A percentile compares a stretch with the other conserved stretches of the same genome.
These are phyloP conservation scores for Fusarium incarnatum DNA, from an alignment of 2,329 filamentous ascomycete genomes.

Conservation along the genomic window DNA sequence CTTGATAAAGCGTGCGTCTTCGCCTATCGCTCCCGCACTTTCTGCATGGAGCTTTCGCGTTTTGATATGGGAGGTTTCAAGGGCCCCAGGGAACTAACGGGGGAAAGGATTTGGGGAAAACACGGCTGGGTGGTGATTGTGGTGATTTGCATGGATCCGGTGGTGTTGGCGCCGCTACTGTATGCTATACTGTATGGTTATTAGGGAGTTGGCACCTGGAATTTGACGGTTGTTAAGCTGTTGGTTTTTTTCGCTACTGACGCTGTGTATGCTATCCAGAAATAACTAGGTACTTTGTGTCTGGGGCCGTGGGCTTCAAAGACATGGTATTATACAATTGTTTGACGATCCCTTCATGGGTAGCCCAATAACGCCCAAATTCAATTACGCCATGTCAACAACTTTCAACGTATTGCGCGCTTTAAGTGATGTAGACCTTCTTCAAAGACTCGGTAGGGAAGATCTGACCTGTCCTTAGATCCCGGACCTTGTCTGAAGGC, in stretches of 20 bases:
- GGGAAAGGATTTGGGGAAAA: slow-evolving; percentile 7
- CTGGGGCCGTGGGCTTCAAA: not conserved
- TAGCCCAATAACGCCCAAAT: slow-evolving; percentile 1
- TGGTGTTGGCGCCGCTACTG: slow-evolving; percentile 40
- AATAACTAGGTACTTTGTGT: not conserved
- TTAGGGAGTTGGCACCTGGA: slow-evolving; percentile 37
- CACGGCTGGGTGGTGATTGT: slow-evolving; percentile 17
- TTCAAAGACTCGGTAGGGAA: slow-evolving; percentile 73
- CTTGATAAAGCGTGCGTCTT: slow-evolving; percentile 4
- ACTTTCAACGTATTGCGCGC: not conserved
- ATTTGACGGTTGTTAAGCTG: slow-evolving; percentile 25
- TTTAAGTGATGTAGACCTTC: slow-evolving; percentile 90
- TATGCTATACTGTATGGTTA: slow-evolving; percentile 44
- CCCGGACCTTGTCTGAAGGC: slow-evolving; percentile 74
- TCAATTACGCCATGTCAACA: not conserved
- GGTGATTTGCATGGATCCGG: slow-evolving; percentile 20
- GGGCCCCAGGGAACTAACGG: slow-evolving; percentile 26
- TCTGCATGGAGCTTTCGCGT: slow-evolving; percentile 15
- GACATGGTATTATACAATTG: slow-evolving; percentile 11
- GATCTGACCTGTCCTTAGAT: slow-evolving; percentile 79
- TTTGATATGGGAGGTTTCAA: slow-evolving; percentile 22
- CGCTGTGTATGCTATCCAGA: not conserved
- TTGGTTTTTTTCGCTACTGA: not conserved
- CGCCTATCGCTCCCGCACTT: slow-evolving; percentile 4
- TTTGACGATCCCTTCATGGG: not conserved